Percentiles rank a stretch among this genome's conserved stretches.
Evolutionary conservation across 306 rosid species (phyloP).

Genomic region (Corylus heterophylla): DNA sequence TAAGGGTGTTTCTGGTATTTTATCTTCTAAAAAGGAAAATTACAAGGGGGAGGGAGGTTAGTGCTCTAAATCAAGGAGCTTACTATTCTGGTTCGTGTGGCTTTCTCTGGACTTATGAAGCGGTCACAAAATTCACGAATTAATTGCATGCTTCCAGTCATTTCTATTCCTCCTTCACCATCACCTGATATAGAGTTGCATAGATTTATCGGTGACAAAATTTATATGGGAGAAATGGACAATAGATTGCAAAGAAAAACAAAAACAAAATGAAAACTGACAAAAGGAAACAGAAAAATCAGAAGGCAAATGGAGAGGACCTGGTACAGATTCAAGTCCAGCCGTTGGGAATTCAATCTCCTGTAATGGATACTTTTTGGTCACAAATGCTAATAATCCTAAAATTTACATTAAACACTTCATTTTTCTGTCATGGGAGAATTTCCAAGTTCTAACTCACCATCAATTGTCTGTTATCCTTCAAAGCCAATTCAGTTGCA

Average conservation of each 20-base stretch:
- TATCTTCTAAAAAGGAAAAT: too few species aligned
- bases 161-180: conserved; percentile 97
- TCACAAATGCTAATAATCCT: conserved; percentile 29
- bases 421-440: conserved; percentile 21
- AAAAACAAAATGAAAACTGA: neutral
- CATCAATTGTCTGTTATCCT: conserved; percentile 76
- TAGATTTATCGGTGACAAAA: conserved; percentile 16
- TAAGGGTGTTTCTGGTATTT: too few species aligned
- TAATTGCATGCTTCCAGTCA: conserved; percentile 89
- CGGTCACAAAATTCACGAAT: conserved; percentile 79
- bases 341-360: conserved; percentile 98
- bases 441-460: conserved; percentile 47
- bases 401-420: conserved; percentile 18
- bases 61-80: conserved; percentile 29
- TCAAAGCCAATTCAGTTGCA: conserved; percentile 75
- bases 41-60: too few species aligned
- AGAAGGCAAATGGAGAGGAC: conserved; percentile 41
- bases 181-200: conserved; percentile 60
- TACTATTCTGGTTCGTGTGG: conserved; percentile 75
- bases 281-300: neutral
- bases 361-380: conserved; percentile 47
- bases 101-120: conserved; percentile 61
- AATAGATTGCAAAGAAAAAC: neutral
- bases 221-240: conserved; percentile 2
- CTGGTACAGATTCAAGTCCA: conserved; percentile 94